Base-by-base conservation (phyloP, 2,329 filamentous ascomycete species). In the Polytolypa hystricis region DNA sequence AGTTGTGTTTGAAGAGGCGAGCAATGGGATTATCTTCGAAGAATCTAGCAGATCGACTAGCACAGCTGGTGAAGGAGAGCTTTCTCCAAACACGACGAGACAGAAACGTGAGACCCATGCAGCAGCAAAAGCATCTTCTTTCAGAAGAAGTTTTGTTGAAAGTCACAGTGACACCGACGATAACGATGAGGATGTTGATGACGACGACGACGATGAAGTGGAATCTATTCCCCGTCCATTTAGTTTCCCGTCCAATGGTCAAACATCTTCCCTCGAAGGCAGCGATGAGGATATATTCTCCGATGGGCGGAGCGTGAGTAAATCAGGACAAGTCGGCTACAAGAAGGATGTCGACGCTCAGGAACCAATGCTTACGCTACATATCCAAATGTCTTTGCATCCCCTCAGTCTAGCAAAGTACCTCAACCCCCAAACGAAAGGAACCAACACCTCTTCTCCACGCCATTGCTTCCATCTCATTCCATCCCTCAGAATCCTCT, bases 361-460 rank as follows among this genome's bases (percentile, higher is more conserved):
- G 26, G 46, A 51, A 4, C 58, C 54, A 16, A 52, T 58, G 14
- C 49, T 77, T 8, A 69, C 70, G 4, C 61, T 81, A 6, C 76
- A 79, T 51, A 74, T 81, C n/a, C 77, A 81, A 48, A 81, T 81
- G 75, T 73, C 72, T 4, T 61, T 77, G 3, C 74, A 79, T 51
- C 74, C 76, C 1, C 64, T 77, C 35, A 79, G 74, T 2, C 62
- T 82, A 8, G 66, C 70, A 6, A 69, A 72, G 1, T 80, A 74
- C 46, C 52, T 81, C 4, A 68, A 62, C 30, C 55, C 63, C 10
- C 37, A 35, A 12, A 53, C 2, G 47, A 46, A 20, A 38, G 51
- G 33, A 30, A 40, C n/a, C 44, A 45, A 35, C 30, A 29, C 2
- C 12, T 47, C 23, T 39, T 44, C 45, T 6, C 54, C 61, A 4